Conservation (phyloP, 192 early-diverging fungal genomes). For the Lunasporangiospora selenospora region DNA sequence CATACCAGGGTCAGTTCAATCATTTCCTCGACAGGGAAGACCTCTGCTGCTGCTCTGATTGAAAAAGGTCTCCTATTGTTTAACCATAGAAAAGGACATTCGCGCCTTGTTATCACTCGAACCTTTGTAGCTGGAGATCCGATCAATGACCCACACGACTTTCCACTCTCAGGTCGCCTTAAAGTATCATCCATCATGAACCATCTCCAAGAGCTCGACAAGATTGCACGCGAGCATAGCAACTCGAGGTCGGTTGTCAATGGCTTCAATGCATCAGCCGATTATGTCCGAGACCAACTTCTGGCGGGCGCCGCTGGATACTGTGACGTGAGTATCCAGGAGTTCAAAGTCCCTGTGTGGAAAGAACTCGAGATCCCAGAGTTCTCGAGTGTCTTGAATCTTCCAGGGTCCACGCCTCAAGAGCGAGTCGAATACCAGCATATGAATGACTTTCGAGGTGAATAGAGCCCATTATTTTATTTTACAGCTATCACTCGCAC, state of each 20-base stretch:
- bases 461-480: too few relatives aligned
- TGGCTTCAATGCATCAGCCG: slow-evolving; percentile 52
- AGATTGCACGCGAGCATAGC: too few relatives aligned
- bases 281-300: slow-evolving; percentile 58
- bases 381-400: slow-evolving; percentile 9
- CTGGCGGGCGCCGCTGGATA: too few relatives aligned
- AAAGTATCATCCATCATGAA: too few relatives aligned
- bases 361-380: slow-evolving; percentile 11
- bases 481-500: neutral
- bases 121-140: slow-evolving; percentile 5
- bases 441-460: slow-evolving; percentile 32
- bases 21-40: too few relatives aligned
- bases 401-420: neutral
- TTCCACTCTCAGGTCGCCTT: slow-evolving; percentile 23
- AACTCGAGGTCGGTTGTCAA: slow-evolving; percentile 19
- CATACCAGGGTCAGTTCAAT: slow-evolving; percentile 16
- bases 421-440: slow-evolving; percentile 19
- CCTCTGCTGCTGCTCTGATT: too few relatives aligned
- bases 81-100: too few relatives aligned
- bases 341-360: slow-evolving; percentile 42
- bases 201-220: too few relatives aligned
- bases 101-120: too few relatives aligned
- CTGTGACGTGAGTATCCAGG: slow-evolving; percentile 46
- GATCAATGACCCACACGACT: slow-evolving; percentile 8
- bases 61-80: too few relatives aligned